Base-by-base conservation (phyloP, 2,329 filamentous ascomycete species). In the Coccinonectria pachysandricola region DNA sequence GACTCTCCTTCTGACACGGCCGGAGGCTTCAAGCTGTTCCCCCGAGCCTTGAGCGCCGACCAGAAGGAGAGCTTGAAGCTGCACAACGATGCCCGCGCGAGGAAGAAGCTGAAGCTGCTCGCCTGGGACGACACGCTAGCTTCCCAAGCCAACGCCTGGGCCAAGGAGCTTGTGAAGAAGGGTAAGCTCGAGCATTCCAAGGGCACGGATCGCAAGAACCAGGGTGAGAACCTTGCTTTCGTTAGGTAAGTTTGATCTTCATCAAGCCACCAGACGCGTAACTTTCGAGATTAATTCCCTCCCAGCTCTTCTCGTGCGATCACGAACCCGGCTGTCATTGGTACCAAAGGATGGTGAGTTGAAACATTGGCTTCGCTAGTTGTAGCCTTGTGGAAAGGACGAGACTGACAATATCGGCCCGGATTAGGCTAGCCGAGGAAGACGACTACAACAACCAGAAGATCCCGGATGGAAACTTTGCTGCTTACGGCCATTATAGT, bases 401-500 rank as follows among this genome's bases (percentile, higher is more conserved):
- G n/a, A n/a, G n/a, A 1, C 3, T 6, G 9, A 3, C 2, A 0
- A n/a, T 5, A 6, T 9, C n/a, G n/a, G 10, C 5, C 8, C 2
- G 14, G 11, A 6, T 11, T 10, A 45, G 42, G 42, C n/a, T 45
- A 0, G 22, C 31, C 1, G 42, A 45, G n/a, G 24, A 14, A 3
- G 31, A 34, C 7, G 17, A 40, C 8, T 45, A 45, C 18, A 27
- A 42, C 5, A 24, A 30, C 4, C 38, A 45, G 14, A 12, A 8
- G 3, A 44, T 45, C 9, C 42, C 42, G 3, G 24, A 42, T 21
- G 42, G 42, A 0, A 34, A 40, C 8, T 45, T 46, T 21, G 29
- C 32, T 2, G 13, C 21, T 5, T 50, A 49, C 27, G 47, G 47
- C 0, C 47, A 50, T 27, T 50, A 50, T 21, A 49, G 43, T 48